Percentiles rank a stretch among this genome's conserved stretches.
These are phyloP conservation scores for Solanum bulbocastanum DNA, from an alignment of 257 asterid species.

Conservation along the genomic window DNA sequence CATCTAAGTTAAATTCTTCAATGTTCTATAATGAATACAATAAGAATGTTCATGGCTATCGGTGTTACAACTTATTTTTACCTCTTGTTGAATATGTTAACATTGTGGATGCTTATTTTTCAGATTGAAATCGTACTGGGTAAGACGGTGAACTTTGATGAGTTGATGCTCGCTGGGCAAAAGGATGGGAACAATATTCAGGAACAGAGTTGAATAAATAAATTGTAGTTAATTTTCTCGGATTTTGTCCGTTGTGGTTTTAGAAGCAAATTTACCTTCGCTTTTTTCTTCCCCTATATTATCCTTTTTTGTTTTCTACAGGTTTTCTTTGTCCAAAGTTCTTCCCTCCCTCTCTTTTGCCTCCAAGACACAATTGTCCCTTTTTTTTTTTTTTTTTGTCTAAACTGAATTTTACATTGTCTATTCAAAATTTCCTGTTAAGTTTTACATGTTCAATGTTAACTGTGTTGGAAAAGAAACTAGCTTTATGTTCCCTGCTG, in stretches of 20 bases:
- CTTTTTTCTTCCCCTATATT: background rate
- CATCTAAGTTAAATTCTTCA: background rate
- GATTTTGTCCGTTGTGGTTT: background rate
- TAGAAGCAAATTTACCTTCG: background rate
- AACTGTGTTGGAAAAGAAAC: background rate
- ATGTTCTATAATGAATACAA: background rate
- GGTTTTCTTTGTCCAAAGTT: background rate
- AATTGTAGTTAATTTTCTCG: background rate
- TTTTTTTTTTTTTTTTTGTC: background rate
- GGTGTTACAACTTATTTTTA: background rate
- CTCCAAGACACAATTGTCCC: background rate
- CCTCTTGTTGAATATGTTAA: background rate
- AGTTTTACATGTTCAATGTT: background rate
- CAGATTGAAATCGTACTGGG: constrained; percentile 70
- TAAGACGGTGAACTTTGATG: constrained; percentile 65
- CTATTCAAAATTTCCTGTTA: background rate
- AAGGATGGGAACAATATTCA: constrained; percentile 33
- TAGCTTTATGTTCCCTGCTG: background rate
- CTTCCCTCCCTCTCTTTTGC: background rate
- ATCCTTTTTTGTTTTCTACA: background rate
- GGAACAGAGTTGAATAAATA: constrained; percentile 15
- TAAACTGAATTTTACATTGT: background rate
- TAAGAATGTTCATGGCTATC: background rate
- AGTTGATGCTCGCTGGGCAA: constrained; percentile 50
- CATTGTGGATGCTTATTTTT: background rate